Conservation (phyloP, 2,329 filamentous ascomycete genomes). For the Cladorrhinum sp. region DNA sequence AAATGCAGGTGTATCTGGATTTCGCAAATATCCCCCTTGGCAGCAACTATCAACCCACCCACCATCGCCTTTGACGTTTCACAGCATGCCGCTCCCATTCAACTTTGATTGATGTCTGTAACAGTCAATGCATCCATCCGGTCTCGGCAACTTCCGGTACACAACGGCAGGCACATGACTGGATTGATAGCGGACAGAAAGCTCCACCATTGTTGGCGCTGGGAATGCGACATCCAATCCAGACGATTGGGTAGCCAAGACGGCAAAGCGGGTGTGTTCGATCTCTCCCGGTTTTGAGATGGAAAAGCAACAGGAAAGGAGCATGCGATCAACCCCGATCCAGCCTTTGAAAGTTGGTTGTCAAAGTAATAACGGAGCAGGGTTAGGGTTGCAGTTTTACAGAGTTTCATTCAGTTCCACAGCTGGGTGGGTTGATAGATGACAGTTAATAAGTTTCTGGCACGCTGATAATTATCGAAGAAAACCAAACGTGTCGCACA, state of each 20-base stretch:
- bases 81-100: not conserved
- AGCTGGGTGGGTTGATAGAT: not conserved
- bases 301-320: not conserved
- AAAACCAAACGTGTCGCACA: not conserved
- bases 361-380: not conserved
- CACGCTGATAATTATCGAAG: not conserved
- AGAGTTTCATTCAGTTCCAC: too few species aligned
- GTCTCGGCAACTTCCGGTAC: not conserved
- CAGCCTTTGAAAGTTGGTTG: not conserved
- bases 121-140: not conserved
- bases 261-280: not conserved
- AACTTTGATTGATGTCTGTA: not conserved
- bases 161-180: not conserved
- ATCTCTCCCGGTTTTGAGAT: not conserved
- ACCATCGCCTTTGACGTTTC: not conserved
- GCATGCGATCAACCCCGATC: not conserved
- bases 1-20: constrained; percentile 2
- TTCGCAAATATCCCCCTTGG: constrained; percentile 4
- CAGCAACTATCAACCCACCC: not conserved
- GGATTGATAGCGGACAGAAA: not conserved
- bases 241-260: not conserved
- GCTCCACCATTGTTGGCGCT: not conserved
- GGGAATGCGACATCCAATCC: not conserved
- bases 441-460: too few species aligned
- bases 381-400: not conserved